Base-by-base conservation (phyloP, 2,329 filamentous ascomycete genomes). In the Sclerotinia subarctica region DNA sequence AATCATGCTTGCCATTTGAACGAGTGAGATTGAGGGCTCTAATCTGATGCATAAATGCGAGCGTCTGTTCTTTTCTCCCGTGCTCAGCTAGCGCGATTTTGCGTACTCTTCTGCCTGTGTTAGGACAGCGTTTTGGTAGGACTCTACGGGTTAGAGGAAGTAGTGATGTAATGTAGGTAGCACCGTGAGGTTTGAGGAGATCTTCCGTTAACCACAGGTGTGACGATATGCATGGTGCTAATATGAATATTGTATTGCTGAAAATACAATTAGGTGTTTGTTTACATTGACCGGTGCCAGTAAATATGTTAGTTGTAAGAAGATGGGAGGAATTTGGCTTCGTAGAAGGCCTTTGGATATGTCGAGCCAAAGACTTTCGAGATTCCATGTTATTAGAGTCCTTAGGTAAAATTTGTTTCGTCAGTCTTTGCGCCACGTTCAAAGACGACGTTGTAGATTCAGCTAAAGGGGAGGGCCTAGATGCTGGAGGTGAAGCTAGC, bases 81-180 rank as follows among this genome's bases (percentile, higher is more conserved):
- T 73, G 62, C 62, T 81, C 80, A 0, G 81, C 75, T 0, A 81
- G 72, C 0, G 77, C 72, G 13, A 81, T 72, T 67, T 73, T 78
- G 24, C 70, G 70, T 29, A 72, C 71, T 52, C 64, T 73, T 13
- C 68, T 69, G 1, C 69, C 67, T 1, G 74, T 73, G 32, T 57
- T n/a, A 0, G 70, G 67, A 59, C 70, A 72, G 2, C 68, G 60
- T 17, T 53, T 69, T 2, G 72, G 72, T 2, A 74, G 32, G 8
- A 52, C 68, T 13, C 69, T 67, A 6, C 72, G 60, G 1, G 66
- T 58, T 32, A 75, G 66, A 1, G 67, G 54, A 1, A 60, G 35
- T 5, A 71, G 54, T 2, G 68, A 70, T 3, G 70, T 72, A 29
- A 72, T 63, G 60, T 73, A 73, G 42, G 47, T 60, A 10, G 35